Evolutionary conservation across 257 asterid species (phyloP).

Genomic region (Nemophila menziesii): DNA sequence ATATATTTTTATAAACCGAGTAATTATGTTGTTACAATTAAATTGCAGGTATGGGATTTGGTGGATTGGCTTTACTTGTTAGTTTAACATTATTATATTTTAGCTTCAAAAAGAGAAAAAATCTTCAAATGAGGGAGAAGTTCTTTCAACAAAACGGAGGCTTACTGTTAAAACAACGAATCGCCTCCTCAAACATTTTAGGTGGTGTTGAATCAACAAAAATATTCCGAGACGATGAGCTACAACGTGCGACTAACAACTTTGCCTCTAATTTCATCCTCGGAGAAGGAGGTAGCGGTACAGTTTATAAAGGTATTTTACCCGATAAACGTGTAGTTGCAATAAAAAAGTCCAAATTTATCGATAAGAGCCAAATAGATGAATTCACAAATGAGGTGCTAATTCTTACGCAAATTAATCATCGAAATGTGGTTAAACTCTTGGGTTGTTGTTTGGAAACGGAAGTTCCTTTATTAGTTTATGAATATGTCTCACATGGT

Average conservation of each 20-base stretch:
- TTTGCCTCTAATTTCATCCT: neutral
- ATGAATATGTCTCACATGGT: slow-evolving; percentile 3
- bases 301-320: slow-evolving; percentile 4
- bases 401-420: neutral
- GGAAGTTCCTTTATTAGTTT: slow-evolving; percentile 2
- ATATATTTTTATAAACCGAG: no score
- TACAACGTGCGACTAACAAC: slow-evolving; percentile 2
- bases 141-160: slow-evolving; percentile 8
- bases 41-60: neutral
- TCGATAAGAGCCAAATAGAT: slow-evolving; percentile 5
- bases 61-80: neutral
- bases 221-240: neutral
- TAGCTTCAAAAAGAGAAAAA: neutral
- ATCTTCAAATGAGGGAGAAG: neutral
- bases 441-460: slow-evolving; percentile 5
- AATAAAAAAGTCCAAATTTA: slow-evolving; percentile 1
- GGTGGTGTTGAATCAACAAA: neutral
- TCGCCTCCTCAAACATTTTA: neutral
- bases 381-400: slow-evolving; percentile 1
- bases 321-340: slow-evolving; percentile 1
- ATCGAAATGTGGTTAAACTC: slow-evolving; percentile 6
- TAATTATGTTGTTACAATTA: no score
- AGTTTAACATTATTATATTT: neutral
- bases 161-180: neutral
- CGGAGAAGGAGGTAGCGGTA: slow-evolving; percentile 2